Evolutionary conservation across 2,329 filamentous ascomycete genomes (phyloP).

Genomic region (Neofusicoccum ribis): DNA sequence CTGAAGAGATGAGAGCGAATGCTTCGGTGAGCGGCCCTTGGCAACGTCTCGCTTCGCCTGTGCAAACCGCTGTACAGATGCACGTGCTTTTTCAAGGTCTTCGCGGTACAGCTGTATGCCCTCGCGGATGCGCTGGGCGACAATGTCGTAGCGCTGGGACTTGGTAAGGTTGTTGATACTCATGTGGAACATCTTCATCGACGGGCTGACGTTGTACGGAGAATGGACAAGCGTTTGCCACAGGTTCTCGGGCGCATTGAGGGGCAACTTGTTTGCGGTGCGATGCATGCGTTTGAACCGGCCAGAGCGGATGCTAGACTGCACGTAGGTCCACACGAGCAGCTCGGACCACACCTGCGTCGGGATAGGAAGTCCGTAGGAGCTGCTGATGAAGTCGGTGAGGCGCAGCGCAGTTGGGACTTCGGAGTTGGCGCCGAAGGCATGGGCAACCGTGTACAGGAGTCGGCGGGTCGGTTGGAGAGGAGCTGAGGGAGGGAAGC

Average conservation of each 20-base stretch:
- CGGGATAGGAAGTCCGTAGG: slow-evolving; percentile 61
- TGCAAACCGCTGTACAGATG: not conserved
- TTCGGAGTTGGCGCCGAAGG: slow-evolving; percentile 66
- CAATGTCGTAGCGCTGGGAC: not conserved
- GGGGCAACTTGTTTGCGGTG: slow-evolving; percentile 38
- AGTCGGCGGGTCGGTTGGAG: slow-evolving; percentile 60
- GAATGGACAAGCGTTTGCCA: slow-evolving; percentile 60
- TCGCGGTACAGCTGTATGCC: not conserved
- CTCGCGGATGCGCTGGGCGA: not conserved
- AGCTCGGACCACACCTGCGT: slow-evolving; percentile 64
- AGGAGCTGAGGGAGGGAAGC: slow-evolving; percentile 51
- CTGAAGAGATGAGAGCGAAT: not conserved
- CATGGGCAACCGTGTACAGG: slow-evolving; percentile 67
- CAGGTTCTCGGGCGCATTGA: slow-evolving; percentile 52
- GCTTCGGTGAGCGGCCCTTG: not conserved
- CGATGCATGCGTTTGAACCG: slow-evolving; percentile 33
- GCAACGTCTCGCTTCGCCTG: not conserved
- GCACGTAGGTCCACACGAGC: slow-evolving; percentile 66
- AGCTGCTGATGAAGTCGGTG: slow-evolving; percentile 62
- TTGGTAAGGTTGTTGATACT: slow-evolving; percentile 25
- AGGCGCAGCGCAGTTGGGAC: slow-evolving; percentile 60
- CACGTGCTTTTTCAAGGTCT: not conserved
- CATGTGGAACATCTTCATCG: slow-evolving; percentile 56
- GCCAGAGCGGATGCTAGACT: slow-evolving; percentile 38
- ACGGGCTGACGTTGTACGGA: slow-evolving; percentile 60